phyloP scores from a whole-genome alignment of 2,329 filamentous ascomycete genomes.

The Bipolaris cookei region DNA sequence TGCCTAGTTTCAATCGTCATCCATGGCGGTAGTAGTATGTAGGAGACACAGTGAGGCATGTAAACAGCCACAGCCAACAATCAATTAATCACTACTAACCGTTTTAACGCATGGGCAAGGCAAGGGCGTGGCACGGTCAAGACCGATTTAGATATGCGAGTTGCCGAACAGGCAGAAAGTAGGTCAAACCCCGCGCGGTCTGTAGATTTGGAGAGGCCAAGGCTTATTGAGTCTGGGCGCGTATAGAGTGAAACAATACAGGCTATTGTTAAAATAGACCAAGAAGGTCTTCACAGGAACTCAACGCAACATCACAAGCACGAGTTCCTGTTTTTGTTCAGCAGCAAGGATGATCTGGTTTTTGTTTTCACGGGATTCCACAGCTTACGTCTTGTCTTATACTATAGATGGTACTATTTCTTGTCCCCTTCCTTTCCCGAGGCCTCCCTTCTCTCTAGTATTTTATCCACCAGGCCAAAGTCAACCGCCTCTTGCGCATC shows the following conservation, averaged over 20 bases:
- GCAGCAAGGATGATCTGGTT: background rate
- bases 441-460: constrained; percentile 69
- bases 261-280: background rate
- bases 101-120: background rate
- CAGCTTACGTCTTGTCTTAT: background rate
- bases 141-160: background rate
- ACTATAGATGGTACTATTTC: background rate
- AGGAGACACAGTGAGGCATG: background rate
- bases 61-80: background rate
- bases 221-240: background rate
- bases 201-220: background rate
- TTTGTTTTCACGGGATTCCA: background rate
- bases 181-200: background rate
- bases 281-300: background rate
- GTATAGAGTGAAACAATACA: background rate
- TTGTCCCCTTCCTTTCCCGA: constrained; percentile 48
- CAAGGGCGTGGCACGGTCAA: background rate
- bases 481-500: constrained; percentile 86
- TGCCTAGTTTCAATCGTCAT: background rate
- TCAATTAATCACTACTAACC: background rate
- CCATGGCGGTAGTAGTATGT: background rate
- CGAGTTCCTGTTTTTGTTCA: background rate
- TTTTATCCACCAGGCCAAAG: constrained; percentile 90
- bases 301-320: background rate
- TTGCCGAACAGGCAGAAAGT: background rate